phyloP scores from a whole-genome alignment of 768 basidiomycete species.

The Strobilomyces dryophilus region DNA sequence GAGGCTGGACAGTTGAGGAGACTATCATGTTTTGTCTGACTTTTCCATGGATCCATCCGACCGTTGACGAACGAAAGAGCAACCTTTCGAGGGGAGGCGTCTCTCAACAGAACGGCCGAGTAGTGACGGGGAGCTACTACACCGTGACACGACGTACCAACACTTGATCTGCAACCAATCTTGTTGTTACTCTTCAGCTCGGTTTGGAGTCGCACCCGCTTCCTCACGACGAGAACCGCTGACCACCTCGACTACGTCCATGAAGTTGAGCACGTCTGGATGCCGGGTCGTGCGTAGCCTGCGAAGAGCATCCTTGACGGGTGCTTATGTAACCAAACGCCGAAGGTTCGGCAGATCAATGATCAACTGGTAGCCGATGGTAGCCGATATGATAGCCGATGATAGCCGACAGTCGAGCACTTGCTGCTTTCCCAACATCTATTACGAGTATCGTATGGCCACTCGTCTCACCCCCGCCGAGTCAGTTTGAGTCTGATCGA shows the following conservation, averaged over 20 bases:
- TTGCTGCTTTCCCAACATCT: no score
- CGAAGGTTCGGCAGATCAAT: no score
- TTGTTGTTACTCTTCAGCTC: no score
- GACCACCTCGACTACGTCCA: slow-evolving; percentile 91
- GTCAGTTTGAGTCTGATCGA: no score
- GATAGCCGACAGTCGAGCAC: no score
- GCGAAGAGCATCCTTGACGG: slow-evolving; percentile 73
- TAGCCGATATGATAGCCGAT: no score
- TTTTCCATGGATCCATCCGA: slow-evolving; percentile 79
- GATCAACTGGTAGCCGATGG: no score
- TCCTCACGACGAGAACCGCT: slow-evolving; percentile 89
- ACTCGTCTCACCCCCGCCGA: no score
- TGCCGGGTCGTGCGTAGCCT: slow-evolving; percentile 90
- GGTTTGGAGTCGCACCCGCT: slow-evolving; percentile 84
- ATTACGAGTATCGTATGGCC: no score
- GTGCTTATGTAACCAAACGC: no score
- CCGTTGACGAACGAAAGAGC: slow-evolving; percentile 90
- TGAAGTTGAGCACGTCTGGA: slow-evolving; percentile 93
- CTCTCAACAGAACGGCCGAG: neutral
- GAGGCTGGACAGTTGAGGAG: slow-evolving; percentile 16
- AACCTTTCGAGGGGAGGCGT: slow-evolving; percentile 46
- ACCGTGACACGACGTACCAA: slow-evolving; percentile 53
- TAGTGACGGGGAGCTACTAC: neutral
- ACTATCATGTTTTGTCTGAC: slow-evolving; percentile 75
- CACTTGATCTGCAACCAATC: slow-evolving; percentile 86